Evolutionary conservation across 2,329 filamentous ascomycete species (phyloP), one percentile per base, ranked within the genome.

Genomic region (Emmonsiellopsis sp.): DNA sequence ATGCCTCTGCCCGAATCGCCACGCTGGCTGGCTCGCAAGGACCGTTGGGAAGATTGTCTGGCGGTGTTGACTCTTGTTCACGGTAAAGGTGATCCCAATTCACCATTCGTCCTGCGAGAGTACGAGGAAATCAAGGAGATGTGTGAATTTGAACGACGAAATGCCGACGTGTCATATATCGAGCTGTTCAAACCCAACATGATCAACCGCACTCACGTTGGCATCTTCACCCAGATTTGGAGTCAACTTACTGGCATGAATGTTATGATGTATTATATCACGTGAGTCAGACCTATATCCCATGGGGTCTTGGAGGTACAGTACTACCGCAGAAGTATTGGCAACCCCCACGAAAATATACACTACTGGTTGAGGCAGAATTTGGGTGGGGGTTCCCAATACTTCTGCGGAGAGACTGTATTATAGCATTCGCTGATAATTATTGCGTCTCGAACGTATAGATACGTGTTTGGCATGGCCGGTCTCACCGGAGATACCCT

Each of bases 241-340:
- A 83, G 79, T 9, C 86, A 90, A 65, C 70, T 89, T 47, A 87
- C 84, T 0, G 86, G 86, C 15, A 88, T 87, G 85, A 89, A 88
- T 62, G 84, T 81, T 38, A 85, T 82, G 85, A 84, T 84, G 81
- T 85, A 83, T 69, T 86, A 86, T 62, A 84, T 86, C 58, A 77
- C 76, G 47, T 65, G 56, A 54, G 58, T 58, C 59, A 62, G 2
- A 44, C 20, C 37, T 40, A 56, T 75, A 32, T 72, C 69, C 9
- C 20, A 1, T 20, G 20, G 20, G 5, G 20, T 26, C 20, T 26
- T 26, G 20, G 20, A 26, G 20, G 20, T 26, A n/a, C n/a, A n/a
- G n/a, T n/a, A n/a, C n/a, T n/a, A n/a, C n/a, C n/a, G n/a, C n/a
- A n/a, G n/a, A n/a, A n/a, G n/a, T n/a, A n/a, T n/a, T n/a, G n/a